phyloP scores from a whole-genome alignment of 176 grass and related monocot species.

The Metroxylon sagu region DNA sequence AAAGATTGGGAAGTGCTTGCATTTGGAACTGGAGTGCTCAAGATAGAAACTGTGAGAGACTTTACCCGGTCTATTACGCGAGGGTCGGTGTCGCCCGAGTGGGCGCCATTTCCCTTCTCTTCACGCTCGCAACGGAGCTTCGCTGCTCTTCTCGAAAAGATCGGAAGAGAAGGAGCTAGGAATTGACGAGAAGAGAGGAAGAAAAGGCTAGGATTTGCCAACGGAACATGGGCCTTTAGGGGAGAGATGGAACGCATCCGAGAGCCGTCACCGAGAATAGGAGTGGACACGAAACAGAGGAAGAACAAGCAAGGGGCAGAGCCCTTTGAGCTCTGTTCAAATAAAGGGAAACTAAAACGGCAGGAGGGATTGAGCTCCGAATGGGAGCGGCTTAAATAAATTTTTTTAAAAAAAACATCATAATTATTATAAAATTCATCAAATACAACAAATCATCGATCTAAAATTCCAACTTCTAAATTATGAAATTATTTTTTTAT shows the following conservation, averaged over 20 bases:
- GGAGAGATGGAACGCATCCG: background rate
- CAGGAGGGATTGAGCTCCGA: too few relatives aligned
- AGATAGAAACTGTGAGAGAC: too few relatives aligned
- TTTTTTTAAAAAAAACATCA: too few relatives aligned
- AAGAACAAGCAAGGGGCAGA: background rate
- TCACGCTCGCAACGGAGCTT: constrained; percentile 68
- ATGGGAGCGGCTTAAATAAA: too few relatives aligned
- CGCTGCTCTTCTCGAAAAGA: background rate
- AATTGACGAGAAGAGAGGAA: constrained; percentile 1
- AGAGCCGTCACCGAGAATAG: background rate
- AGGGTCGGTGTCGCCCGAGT: constrained; percentile 57
- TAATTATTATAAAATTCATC: too few relatives aligned
- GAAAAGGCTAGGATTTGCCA: constrained; percentile 6
- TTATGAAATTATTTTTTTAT: too few relatives aligned
- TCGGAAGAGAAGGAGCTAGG: constrained; percentile 2
- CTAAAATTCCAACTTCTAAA: too few relatives aligned
- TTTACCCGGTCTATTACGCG: constrained; percentile 60
- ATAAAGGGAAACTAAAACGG: too few relatives aligned
- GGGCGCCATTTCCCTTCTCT: constrained; percentile 60
- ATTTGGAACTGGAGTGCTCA: too few relatives aligned
- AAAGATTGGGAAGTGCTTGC: too few relatives aligned
- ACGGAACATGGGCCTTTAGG: background rate
- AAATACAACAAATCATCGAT: too few relatives aligned
- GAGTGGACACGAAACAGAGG: background rate
- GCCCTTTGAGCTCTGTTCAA: too few relatives aligned